A percentile compares a stretch with the other conserved stretches of the same genome.
These are phyloP conservation scores for Trypanosoma conorhini DNA, from an alignment of 208 protist genomes.

Conservation along the genomic window DNA sequence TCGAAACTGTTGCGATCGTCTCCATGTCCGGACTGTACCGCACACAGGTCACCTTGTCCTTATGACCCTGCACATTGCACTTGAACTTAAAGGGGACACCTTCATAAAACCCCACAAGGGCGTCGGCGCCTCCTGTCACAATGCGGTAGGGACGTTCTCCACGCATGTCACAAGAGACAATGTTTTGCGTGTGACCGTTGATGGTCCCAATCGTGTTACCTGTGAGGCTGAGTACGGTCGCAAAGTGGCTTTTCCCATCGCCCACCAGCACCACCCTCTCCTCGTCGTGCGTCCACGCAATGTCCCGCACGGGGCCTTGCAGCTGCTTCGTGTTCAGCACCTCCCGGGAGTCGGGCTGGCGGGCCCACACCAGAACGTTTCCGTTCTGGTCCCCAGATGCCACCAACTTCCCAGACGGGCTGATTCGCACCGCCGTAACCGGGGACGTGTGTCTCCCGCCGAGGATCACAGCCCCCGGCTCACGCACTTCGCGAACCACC, in stretches of 20 bases:
- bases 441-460: conserved; percentile 33
- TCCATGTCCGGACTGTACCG: conserved; percentile 53
- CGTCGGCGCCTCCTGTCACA: conserved; percentile 46
- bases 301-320: conserved; percentile 49
- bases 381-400: conserved; percentile 64
- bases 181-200: conserved; percentile 46
- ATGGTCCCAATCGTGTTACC: conserved; percentile 47
- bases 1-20: conserved; percentile 38
- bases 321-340: conserved; percentile 36
- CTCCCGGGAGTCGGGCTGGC: conserved; percentile 29
- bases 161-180: conserved; percentile 53
- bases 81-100: conserved; percentile 65
- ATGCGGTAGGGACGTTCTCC: conserved; percentile 44
- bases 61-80: conserved; percentile 37
- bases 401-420: conserved; percentile 38
- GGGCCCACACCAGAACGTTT: conserved; percentile 43
- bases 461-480: conserved; percentile 8
- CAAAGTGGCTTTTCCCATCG: conserved; percentile 51
- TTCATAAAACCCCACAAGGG: conserved; percentile 63
- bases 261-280: conserved; percentile 61
- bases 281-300: conserved; percentile 59
- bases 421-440: conserved; percentile 49
- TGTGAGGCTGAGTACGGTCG: conserved; percentile 30
- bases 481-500: conserved; percentile 27
- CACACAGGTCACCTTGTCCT: conserved; percentile 64